Conservation (phyloP, 164 flowering plant species). For the Piper longum region DNA sequence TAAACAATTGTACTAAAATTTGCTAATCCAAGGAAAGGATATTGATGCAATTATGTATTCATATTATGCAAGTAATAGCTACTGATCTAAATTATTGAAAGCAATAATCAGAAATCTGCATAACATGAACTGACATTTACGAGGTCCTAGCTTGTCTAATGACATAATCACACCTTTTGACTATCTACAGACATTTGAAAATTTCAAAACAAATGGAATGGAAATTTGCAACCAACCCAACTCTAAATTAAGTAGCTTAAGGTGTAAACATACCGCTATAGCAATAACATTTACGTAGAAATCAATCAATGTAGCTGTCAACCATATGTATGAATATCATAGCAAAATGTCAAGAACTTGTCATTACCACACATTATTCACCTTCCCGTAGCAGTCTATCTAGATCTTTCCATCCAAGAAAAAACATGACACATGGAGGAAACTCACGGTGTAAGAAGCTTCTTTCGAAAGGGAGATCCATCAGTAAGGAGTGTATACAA, state of each 20-base stretch:
- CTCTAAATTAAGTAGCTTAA: background rate
- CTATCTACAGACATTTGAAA: too few relatives aligned
- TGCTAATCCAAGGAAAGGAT: background rate
- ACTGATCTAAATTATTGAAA: too few relatives aligned
- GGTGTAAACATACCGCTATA: slow-evolving; percentile 34
- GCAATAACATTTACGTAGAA: slow-evolving; percentile 55
- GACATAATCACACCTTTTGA: too few relatives aligned
- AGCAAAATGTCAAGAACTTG: background rate
- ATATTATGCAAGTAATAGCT: too few relatives aligned
- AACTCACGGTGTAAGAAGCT: slow-evolving; percentile 63
- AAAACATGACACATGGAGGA: background rate
- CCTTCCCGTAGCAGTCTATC: background rate
- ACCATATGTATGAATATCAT: slow-evolving; percentile 43
- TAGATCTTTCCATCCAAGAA: too few relatives aligned
- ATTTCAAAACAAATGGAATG: too few relatives aligned
- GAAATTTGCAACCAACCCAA: background rate
- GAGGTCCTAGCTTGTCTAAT: too few relatives aligned
- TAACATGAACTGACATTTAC: too few relatives aligned
- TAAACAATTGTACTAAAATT: background rate
- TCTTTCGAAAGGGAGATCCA: slow-evolving; percentile 71
- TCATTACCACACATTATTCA: background rate
- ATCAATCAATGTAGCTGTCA: slow-evolving; percentile 52
- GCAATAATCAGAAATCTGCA: too few relatives aligned
- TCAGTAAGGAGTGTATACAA: slow-evolving; percentile 49
- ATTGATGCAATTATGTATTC: too few relatives aligned